phyloP scores from a whole-genome alignment of 352 stramenopile species.

The Phytophthora pluvialis region DNA sequence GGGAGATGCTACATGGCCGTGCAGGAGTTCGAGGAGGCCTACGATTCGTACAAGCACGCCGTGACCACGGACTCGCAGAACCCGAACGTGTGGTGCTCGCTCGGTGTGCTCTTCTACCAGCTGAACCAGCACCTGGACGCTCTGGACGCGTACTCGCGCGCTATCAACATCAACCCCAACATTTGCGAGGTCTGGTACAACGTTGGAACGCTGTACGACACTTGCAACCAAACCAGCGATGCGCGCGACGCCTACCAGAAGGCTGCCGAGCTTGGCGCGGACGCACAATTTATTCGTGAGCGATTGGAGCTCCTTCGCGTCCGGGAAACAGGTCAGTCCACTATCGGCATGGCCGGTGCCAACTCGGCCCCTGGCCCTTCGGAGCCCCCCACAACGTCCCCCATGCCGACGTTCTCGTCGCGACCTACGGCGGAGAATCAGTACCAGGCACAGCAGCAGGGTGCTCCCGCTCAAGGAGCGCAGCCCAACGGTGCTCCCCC shows the following conservation, averaged over 20 bases:
- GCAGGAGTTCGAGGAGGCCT: conserved; percentile 90
- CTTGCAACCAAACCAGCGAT: conserved; percentile 91
- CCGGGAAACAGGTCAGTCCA: conserved; percentile 80
- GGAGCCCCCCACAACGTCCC: conserved; percentile 84
- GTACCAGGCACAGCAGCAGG: conserved; percentile 60
- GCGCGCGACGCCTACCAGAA: conserved; percentile 90
- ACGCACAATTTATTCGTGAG: conserved; percentile 87
- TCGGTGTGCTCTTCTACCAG: conserved; percentile 92
- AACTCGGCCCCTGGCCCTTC: conserved; percentile 83
- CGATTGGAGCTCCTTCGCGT: conserved; percentile 79
- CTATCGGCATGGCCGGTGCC: conserved; percentile 82
- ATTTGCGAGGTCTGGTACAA: conserved; percentile 94
- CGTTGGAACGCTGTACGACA: conserved; percentile 91
- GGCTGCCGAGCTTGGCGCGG: conserved; percentile 82
- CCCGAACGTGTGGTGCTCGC: conserved; percentile 91
- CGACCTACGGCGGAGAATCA: conserved; percentile 65
- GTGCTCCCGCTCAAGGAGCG: conserved; percentile 30
- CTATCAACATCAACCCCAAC: conserved; percentile 93
- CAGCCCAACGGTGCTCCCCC: conserved; percentile 38
- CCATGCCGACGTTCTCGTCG: conserved; percentile 86
- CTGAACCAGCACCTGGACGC: conserved; percentile 90
- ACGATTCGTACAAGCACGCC: conserved; percentile 91
- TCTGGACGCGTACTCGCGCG: conserved; percentile 87
- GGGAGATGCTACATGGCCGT: conserved; percentile 93
- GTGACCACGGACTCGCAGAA: conserved; percentile 91